A percentile compares a stretch with the other conserved stretches of the same genome.
Evolutionary conservation across 495 filamentous ascomycete species (phyloP).

Genomic region (Umbilicaria muhlenbergii): DNA sequence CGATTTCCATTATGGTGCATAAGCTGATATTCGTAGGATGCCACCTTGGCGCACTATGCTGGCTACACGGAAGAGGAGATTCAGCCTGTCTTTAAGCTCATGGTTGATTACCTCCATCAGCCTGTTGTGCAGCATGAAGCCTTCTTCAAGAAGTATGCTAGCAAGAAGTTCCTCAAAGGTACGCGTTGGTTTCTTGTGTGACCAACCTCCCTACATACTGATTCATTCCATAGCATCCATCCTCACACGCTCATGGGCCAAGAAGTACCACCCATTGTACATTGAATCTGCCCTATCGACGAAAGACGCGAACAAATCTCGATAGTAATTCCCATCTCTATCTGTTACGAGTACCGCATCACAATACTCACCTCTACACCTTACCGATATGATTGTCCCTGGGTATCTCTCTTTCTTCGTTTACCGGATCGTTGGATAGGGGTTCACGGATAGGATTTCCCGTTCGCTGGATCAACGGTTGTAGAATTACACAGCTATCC

Average conservation of each 20-base stretch:
- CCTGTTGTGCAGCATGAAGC: conserved; percentile 77
- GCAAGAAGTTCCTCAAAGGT: conserved; percentile 98
- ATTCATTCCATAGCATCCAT: conserved; percentile 57
- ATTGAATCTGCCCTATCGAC: background rate
- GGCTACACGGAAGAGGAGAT: conserved; percentile 90
- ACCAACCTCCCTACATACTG: conserved; percentile 5
- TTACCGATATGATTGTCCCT: too few species aligned
- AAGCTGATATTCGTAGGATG: conserved; percentile 41
- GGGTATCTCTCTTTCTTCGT: too few species aligned
- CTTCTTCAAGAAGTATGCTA: conserved; percentile 98
- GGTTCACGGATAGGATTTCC: too few species aligned
- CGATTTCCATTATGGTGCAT: background rate
- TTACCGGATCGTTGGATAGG: too few species aligned
- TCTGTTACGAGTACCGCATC: too few species aligned
- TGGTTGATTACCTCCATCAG: conserved; percentile 85
- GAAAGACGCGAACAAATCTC: too few species aligned
- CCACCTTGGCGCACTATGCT: conserved; percentile 79
- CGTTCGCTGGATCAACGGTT: too few species aligned
- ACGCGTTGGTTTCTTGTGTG: conserved; percentile 12
- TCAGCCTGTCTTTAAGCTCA: conserved; percentile 76
- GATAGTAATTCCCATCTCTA: too few species aligned
- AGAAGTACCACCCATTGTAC: conserved; percentile 42
- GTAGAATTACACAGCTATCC: too few species aligned
- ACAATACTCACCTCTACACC: too few species aligned
- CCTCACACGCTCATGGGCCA: conserved; percentile 82